A percentile compares a stretch with the other conserved stretches of the same genome.
These are phyloP conservation scores for Dillenia turbinata DNA, from an alignment of 164 flowering plant species.

Conservation along the genomic window DNA sequence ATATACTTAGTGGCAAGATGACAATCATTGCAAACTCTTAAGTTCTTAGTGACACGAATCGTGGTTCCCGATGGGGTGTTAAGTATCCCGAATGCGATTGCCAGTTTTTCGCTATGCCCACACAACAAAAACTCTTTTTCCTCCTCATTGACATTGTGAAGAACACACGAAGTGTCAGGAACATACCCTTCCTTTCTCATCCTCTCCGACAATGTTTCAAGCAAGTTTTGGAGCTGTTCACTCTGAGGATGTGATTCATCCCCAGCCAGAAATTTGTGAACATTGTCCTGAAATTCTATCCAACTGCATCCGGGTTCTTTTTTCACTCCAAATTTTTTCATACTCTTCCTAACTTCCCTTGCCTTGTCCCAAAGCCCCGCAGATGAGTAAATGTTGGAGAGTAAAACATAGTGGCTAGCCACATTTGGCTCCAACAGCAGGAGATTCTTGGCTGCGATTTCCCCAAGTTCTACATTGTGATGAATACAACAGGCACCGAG, in stretches of 20 bases:
- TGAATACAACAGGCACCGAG: conserved; percentile 78
- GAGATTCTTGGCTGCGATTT: conserved; percentile 55
- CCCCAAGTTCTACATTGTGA: conserved; percentile 60
- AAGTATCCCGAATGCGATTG: conserved; percentile 79
- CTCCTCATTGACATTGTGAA: conserved; percentile 70
- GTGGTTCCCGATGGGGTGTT: conserved; percentile 68
- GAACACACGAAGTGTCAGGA: conserved; percentile 83
- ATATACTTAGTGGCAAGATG: conserved; percentile 68
- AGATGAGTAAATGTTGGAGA: conserved; percentile 74
- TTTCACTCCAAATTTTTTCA: conserved; percentile 65
- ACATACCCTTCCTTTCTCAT: conserved; percentile 73
- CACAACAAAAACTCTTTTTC: conserved; percentile 73
- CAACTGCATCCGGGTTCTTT: conserved; percentile 92
- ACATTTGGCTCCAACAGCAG: conserved; percentile 59
- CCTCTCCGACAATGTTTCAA: conserved; percentile 40
- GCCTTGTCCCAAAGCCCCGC: conserved; percentile 76
- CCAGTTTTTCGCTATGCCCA: conserved; percentile 82
- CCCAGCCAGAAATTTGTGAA: conserved; percentile 72
- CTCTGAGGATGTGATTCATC: conserved; percentile 64
- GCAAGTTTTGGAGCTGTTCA: conserved; percentile 40
- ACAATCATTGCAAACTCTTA: conserved; percentile 82
- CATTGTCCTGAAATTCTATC: conserved; percentile 58
- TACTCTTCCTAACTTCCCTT: conserved; percentile 45
- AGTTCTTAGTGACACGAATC: conserved; percentile 80
- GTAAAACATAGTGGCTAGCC: conserved; percentile 74